phyloP scores from a whole-genome alignment of 1,139 yeast genomes.

The Scheffersomyces titani region DNA sequence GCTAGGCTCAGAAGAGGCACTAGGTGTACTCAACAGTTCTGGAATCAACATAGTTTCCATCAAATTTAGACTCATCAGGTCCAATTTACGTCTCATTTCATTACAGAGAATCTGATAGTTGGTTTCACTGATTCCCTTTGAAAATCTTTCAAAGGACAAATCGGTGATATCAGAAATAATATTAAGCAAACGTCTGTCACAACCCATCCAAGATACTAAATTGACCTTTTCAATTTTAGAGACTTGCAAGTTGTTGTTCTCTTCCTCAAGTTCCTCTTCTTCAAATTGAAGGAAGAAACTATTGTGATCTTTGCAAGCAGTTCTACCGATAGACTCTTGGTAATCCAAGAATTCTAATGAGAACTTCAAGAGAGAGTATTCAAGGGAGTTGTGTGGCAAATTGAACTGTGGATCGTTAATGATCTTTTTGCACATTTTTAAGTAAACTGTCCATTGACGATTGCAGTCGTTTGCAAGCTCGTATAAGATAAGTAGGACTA shows the following conservation, averaged over 20 bases:
- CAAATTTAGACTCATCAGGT: conserved; percentile 11
- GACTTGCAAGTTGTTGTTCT: background rate
- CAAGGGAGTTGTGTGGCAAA: conserved; percentile 17
- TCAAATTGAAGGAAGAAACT: conserved; percentile 22
- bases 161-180: conserved; percentile 37
- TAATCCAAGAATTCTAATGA: conserved; percentile 30
- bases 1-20: background rate
- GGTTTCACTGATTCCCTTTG: conserved; percentile 13
- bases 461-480: conserved; percentile 33
- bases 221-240: conserved; percentile 6
- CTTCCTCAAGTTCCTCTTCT: conserved; percentile 9
- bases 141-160: conserved; percentile 28
- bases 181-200: conserved; percentile 26
- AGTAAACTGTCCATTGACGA: conserved; percentile 25
- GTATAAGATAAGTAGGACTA: conserved; percentile 25
- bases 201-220: conserved; percentile 27
- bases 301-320: conserved; percentile 32
- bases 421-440: conserved; percentile 21
- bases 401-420: conserved; percentile 17
- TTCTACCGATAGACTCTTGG: conserved; percentile 35
- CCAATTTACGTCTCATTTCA: conserved; percentile 13
- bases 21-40: background rate
- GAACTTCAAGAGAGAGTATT: conserved; percentile 23
- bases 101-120: conserved; percentile 15
- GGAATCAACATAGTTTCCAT: conserved; percentile 1